Evolutionary conservation across 2,329 filamentous ascomycete species (phyloP).

Genomic region (Cladophialophora bantiana): DNA sequence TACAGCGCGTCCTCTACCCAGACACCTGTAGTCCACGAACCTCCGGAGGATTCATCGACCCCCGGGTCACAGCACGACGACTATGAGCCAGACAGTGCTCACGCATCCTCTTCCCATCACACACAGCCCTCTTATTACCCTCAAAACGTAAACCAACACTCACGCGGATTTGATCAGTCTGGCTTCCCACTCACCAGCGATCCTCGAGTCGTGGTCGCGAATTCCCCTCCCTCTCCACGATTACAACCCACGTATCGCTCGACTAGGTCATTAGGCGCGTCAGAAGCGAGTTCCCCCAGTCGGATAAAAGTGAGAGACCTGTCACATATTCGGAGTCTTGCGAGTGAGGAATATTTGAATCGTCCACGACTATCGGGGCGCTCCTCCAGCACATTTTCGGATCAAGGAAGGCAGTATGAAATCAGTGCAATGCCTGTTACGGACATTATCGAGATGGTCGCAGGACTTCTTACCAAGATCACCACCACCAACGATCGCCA

Average conservation of each 20-base stretch:
- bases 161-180: conserved; percentile 41
- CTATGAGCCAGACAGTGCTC: conserved; percentile 22
- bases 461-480: conserved; percentile 93
- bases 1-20: conserved; percentile 27
- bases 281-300: conserved; percentile 57
- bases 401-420: conserved; percentile 74
- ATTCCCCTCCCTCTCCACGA: conserved; percentile 55
- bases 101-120: conserved; percentile 21
- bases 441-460: conserved; percentile 99
- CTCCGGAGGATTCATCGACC: conserved; percentile 21
- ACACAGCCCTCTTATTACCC: conserved; percentile 28
- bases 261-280: conserved; percentile 52
- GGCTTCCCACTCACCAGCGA: conserved; percentile 43
- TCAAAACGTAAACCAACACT: conserved; percentile 36
- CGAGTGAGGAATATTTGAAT: conserved; percentile 74
- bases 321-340: conserved; percentile 88
- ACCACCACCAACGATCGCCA: conserved; percentile 95
- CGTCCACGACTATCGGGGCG: conserved; percentile 56
- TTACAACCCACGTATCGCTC: conserved; percentile 55
- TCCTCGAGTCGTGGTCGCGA: conserved; percentile 43
- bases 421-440: conserved; percentile 97
- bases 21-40: conserved; percentile 23
- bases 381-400: conserved; percentile 55
- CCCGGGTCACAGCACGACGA: conserved; percentile 27
- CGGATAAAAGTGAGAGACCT: conserved; percentile 85